Percentiles rank a stretch among this genome's conserved stretches.
These are phyloP conservation scores for Rhododendron kiyosumense DNA, from an alignment of 148 eudicot species.

Conservation along the genomic window DNA sequence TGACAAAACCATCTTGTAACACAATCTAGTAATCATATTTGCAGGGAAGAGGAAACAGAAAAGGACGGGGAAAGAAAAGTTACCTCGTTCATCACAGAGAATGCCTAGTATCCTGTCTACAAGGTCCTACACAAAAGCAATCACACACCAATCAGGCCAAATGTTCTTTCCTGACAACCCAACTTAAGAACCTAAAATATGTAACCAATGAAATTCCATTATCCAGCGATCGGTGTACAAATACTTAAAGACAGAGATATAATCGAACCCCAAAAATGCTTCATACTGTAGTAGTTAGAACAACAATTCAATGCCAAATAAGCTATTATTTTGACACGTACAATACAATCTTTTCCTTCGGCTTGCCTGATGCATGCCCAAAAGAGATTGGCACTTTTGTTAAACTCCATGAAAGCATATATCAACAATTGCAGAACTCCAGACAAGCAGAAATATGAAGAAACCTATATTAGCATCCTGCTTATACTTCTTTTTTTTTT, in stretches of 20 bases:
- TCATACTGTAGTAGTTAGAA: background rate
- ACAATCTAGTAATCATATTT: background rate
- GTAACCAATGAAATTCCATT: background rate
- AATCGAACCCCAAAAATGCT: background rate
- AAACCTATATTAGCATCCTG: background rate
- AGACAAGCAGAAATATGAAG: background rate
- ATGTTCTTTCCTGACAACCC: background rate
- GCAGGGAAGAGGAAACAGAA: background rate
- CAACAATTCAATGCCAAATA: background rate
- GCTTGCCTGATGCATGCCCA: background rate
- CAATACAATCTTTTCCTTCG: background rate
- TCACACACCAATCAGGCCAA: background rate
- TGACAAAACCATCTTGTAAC: background rate
- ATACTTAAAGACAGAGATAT: background rate
- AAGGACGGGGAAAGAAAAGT: slow-evolving; percentile 8
- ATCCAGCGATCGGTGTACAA: background rate
- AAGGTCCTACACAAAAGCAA: slow-evolving; percentile 60
- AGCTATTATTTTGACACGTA: background rate
- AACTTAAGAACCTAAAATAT: background rate
- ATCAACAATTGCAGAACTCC: background rate
- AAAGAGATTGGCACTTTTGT: background rate
- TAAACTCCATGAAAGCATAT: background rate
- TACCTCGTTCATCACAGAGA: slow-evolving; percentile 85
- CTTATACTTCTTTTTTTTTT: background rate
- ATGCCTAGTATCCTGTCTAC: slow-evolving; percentile 74